Conservation (phyloP, 129 eudicot species). For the Kitagawia praeruptora region DNA sequence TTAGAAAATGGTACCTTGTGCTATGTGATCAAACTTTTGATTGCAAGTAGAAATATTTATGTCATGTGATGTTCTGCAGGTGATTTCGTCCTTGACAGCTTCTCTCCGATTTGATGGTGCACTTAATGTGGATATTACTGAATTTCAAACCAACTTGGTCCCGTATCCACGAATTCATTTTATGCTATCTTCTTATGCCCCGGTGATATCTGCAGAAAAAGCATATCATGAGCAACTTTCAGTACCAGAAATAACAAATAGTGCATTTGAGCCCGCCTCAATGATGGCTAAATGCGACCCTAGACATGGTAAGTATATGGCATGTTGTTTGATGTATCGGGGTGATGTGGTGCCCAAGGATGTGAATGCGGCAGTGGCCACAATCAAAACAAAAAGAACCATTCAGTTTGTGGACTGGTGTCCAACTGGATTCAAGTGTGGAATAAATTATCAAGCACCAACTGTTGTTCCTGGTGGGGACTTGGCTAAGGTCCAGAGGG, state of each 20-base stretch:
- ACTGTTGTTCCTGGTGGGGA: constrained; percentile 37
- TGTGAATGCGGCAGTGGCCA: constrained; percentile 27
- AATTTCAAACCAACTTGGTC: constrained; percentile 35
- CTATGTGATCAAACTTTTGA: background rate
- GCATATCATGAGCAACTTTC: constrained; percentile 36
- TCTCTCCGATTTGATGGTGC: constrained; percentile 44
- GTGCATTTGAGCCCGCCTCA: constrained; percentile 25
- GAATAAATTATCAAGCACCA: constrained; percentile 27
- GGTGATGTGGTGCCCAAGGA: constrained; percentile 38
- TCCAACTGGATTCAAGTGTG: constrained; percentile 43
- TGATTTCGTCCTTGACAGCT: constrained; percentile 38
- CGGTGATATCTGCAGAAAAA: constrained; percentile 27
- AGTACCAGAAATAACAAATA: constrained; percentile 30
- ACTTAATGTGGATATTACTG: constrained; percentile 27
- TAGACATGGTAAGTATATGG: constrained; percentile 32
- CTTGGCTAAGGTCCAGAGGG: constrained; percentile 37
- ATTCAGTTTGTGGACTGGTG: constrained; percentile 38
- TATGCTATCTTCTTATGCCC: constrained; percentile 37
- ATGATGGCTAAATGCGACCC: constrained; percentile 41
- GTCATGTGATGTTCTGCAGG: constrained; percentile 6
- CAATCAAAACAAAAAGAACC: constrained; percentile 27
- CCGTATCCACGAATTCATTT: constrained; percentile 33
- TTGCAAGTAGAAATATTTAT: background rate
- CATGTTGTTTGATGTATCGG: constrained; percentile 29
- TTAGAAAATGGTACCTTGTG: background rate